Evolutionary conservation across 2,329 filamentous ascomycete genomes (phyloP).

Genomic region (Pseudogymnoascus sp.): DNA sequence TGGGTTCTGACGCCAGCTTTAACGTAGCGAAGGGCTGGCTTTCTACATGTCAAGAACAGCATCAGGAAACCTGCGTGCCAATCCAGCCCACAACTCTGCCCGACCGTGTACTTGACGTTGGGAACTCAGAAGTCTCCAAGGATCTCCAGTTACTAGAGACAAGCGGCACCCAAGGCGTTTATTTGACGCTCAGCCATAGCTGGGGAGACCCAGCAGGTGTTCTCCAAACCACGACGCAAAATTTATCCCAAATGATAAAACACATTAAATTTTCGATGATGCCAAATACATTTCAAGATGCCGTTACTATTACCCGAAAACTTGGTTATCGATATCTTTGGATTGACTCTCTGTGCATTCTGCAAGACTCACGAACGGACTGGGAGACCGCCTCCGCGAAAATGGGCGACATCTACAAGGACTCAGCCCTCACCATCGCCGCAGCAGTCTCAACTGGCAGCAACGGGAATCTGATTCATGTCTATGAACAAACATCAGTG

Average conservation of each 20-base stretch:
- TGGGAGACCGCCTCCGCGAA: neutral
- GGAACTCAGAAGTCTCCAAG: too few species aligned
- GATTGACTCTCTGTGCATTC: neutral
- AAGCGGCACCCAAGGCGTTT: neutral
- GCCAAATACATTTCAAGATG: neutral
- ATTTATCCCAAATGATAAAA: neutral
- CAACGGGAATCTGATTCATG: neutral
- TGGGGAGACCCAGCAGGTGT: neutral
- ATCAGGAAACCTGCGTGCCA: neutral
- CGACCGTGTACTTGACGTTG: neutral
- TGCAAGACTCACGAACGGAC: neutral
- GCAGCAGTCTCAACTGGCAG: neutral
- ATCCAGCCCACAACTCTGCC: neutral
- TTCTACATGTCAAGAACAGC: neutral
- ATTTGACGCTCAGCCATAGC: constrained; percentile 5
- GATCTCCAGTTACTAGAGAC: neutral
- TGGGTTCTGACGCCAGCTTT: neutral
- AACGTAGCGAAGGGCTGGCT: neutral
- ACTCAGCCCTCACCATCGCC: neutral
- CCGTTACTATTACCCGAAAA: neutral
- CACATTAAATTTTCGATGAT: neutral
- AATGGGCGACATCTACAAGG: neutral
- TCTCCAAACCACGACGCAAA: neutral
- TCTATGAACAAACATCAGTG: neutral
- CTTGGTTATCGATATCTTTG: constrained; percentile 1